Percentiles rank a stretch among this genome's conserved stretches.
Conservation (phyloP, 129 eudicot species). For the Erigeron canadensis region DNA sequence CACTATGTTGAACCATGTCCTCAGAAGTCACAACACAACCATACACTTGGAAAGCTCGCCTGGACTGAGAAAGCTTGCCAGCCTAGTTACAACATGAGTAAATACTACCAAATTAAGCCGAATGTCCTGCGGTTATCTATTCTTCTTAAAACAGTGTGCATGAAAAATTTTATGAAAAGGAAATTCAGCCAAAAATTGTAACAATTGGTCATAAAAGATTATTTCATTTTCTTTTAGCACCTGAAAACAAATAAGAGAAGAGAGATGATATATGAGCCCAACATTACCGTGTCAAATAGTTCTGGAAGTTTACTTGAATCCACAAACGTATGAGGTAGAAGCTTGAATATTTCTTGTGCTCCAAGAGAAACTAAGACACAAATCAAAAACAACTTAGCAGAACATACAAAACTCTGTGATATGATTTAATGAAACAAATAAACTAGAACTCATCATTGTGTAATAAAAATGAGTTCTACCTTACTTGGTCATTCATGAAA, state of each 20-base stretch:
- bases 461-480: not conserved
- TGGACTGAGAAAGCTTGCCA: conserved; percentile 37
- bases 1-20: conserved; percentile 77
- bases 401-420: conserved; percentile 14
- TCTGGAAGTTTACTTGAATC: conserved; percentile 74
- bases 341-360: conserved; percentile 93
- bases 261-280: conserved; percentile 13
- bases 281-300: conserved; percentile 60
- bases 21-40: conserved; percentile 82
- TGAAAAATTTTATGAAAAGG: not conserved
- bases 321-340: conserved; percentile 93
- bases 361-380: conserved; percentile 72
- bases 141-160: not conserved
- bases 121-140: conserved; percentile 15
- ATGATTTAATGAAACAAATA: not conserved
- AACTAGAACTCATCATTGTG: not conserved
- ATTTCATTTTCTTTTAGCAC: not conserved
- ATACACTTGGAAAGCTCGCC: conserved; percentile 82
- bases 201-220: conserved; percentile 8
- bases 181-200: conserved; percentile 8
- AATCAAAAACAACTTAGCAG: conserved; percentile 10
- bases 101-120: conserved; percentile 16
- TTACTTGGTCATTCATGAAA: not conserved
- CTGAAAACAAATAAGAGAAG: conserved; percentile 6
- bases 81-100: conserved; percentile 43